Base-by-base conservation (phyloP, 1,284 basidiomycete genomes). In the Sporisorium reilianum region DNA sequence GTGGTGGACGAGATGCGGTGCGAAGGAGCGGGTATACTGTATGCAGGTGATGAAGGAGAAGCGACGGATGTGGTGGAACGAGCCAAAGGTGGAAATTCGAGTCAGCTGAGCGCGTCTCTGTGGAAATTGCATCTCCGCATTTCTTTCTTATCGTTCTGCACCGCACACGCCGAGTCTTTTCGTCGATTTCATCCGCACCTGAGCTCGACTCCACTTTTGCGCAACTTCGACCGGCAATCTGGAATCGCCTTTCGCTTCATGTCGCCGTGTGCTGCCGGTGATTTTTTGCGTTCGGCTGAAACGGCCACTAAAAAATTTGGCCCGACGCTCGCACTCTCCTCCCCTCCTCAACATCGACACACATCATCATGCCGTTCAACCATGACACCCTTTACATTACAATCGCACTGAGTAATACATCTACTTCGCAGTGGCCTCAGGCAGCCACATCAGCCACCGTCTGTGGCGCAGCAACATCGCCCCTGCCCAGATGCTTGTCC, bases 401-500 rank as follows among this genome's bases (percentile, higher is more conserved):
- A n/a, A n/a, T n/a, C n/a, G n/a, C n/a, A n/a, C n/a, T n/a, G n/a
- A n/a, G n/a, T n/a, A n/a, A n/a, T n/a, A n/a, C n/a, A n/a, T n/a
- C n/a, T n/a, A n/a, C n/a, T n/a, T n/a, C n/a, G n/a, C n/a, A n/a
- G 18, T 16, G 11, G 3, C 14, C 26, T 48, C 45, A 50, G 5
- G 48, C 48, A 14, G 4, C 50, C 22, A 40, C 44, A 25, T 42
- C 45, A n/a, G 34, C 46, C 9, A 28, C 16, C n/a, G 26, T 55
- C 18, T 36, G 18, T 12, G 55, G 44, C 10, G 41, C 26, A 8
- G 28, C 46, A 42, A 55, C 23, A 5, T 56, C 53, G 20, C 30
- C 20, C 14, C 32, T 28, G 12, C 12, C 22, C 49, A 67, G 41
- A 11, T 60, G 42, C 58, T 75, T 75, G 46, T 71, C 68, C 50